Evolutionary conservation across 2,329 filamentous ascomycete species (phyloP).

Genomic region (Talaromyces piceae): DNA sequence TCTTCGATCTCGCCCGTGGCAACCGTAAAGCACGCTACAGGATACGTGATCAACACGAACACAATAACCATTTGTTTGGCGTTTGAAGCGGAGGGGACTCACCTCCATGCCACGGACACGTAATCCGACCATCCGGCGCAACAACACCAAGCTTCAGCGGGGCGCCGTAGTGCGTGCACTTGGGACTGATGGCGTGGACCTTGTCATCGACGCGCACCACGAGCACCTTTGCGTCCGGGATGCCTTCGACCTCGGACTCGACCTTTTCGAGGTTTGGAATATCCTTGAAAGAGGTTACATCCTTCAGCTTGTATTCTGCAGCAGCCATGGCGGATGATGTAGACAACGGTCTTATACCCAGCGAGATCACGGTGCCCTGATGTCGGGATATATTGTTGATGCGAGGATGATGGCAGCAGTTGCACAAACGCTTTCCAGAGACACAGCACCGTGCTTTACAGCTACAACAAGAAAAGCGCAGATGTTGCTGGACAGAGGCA

Average conservation of each 20-base stretch:
- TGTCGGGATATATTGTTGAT: neutral
- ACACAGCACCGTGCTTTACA: conserved; percentile 7
- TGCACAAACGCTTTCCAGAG: conserved; percentile 3
- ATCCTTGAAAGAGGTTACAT: conserved; percentile 59
- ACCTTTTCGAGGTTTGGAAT: conserved; percentile 75
- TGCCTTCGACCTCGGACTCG: conserved; percentile 83
- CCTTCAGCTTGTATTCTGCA: conserved; percentile 56
- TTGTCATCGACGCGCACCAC: conserved; percentile 71
- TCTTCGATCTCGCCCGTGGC: conserved; percentile 90
- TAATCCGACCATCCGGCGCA: conserved; percentile 71
- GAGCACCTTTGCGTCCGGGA: conserved; percentile 78
- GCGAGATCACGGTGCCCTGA: neutral
- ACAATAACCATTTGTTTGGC: conserved; percentile 6
- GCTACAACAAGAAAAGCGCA: conserved; percentile 3
- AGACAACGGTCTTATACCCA: conserved; percentile 10
- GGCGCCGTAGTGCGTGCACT: conserved; percentile 87
- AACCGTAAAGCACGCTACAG: conserved; percentile 80
- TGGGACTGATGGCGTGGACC: conserved; percentile 71
- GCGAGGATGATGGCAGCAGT: conserved; percentile 4
- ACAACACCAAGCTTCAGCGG: conserved; percentile 81
- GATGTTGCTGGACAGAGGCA: neutral
- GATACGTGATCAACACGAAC: conserved; percentile 4
- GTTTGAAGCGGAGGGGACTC: no score
- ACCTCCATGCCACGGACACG: conserved; percentile 97
- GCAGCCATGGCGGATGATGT: conserved; percentile 25